Conservation (phyloP, 495 filamentous ascomycete species). For the Aspergillus avenaceus region DNA sequence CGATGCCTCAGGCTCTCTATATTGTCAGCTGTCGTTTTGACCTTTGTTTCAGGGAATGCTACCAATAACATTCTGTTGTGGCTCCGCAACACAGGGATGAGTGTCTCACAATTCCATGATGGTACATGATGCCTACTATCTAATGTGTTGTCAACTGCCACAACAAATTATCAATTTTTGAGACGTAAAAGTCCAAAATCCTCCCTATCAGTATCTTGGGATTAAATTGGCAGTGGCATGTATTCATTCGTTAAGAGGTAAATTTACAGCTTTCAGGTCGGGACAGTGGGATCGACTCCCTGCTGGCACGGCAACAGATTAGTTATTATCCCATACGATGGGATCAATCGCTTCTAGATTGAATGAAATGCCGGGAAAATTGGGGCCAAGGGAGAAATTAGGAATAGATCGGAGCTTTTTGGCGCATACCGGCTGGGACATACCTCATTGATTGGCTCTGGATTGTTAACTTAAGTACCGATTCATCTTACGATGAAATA, state of each 20-base stretch:
- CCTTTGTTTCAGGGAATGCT: too few relatives aligned
- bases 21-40: too few relatives aligned
- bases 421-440: conserved; percentile 1
- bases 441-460: conserved; percentile 7
- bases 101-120: neutral
- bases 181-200: too few relatives aligned
- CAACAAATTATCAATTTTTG: too few relatives aligned
- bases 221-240: too few relatives aligned
- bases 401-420: conserved; percentile 4
- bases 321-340: neutral
- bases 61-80: neutral
- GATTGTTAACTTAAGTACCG: too few relatives aligned
- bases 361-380: neutral
- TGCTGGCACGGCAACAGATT: neutral
- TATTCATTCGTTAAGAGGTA: neutral
- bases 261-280: neutral
- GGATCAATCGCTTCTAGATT: neutral
- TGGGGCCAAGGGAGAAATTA: neutral
- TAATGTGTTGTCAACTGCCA: too few relatives aligned
- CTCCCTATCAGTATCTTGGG: too few relatives aligned
- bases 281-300: neutral
- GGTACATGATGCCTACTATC: neutral
- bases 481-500: neutral
- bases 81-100: neutral
- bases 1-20: neutral